These are phyloP conservation scores for Echeveria elegans DNA, from an alignment of 164 flowering plant species.

Conservation along the genomic window DNA sequence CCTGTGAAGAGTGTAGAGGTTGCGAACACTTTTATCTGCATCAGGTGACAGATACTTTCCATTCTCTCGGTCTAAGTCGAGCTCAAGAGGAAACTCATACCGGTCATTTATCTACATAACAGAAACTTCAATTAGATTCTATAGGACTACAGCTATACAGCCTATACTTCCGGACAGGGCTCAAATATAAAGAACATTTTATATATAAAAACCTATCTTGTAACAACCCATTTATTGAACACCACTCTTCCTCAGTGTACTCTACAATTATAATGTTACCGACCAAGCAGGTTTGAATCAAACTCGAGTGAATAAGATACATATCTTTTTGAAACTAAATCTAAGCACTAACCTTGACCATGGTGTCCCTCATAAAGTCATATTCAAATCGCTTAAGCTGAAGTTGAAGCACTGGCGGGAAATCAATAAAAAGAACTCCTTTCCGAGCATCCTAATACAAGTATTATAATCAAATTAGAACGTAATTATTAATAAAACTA, in stretches of 20 bases:
- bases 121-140: neutral
- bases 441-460: constrained; percentile 49
- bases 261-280: neutral
- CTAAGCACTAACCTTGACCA: constrained; percentile 50
- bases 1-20: constrained; percentile 33
- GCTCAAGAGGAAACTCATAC: constrained; percentile 29
- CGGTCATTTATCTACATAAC: constrained; percentile 26
- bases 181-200: too few species aligned
- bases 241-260: neutral
- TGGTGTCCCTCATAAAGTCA: constrained; percentile 63
- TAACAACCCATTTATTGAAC: neutral
- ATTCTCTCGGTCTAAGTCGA: constrained; percentile 27
- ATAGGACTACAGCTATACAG: too few species aligned
- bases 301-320: neutral
- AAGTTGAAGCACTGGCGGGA: constrained; percentile 53
- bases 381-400: constrained; percentile 64
- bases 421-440: constrained; percentile 41
- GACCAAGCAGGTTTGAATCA: neutral
- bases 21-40: constrained; percentile 31
- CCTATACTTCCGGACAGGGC: too few species aligned
- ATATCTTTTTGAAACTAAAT: neutral
- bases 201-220: too few species aligned
- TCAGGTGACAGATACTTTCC: constrained; percentile 30
- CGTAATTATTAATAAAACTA: neutral
- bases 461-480: constrained; percentile 7